phyloP scores from a whole-genome alignment of 2,329 filamentous ascomycete species.

The Aspergillus brasiliensis region DNA sequence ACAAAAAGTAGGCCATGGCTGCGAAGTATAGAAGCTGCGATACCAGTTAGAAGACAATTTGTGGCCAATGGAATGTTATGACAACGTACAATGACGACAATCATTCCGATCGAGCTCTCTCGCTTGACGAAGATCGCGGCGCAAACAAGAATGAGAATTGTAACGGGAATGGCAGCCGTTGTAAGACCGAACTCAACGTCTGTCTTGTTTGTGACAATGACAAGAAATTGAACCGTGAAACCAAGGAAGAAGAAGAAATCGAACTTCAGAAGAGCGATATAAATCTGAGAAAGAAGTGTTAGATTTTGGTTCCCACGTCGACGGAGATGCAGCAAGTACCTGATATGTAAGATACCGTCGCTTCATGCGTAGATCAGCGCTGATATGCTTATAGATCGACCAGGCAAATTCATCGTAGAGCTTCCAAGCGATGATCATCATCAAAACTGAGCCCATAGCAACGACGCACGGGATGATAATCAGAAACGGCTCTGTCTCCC shows the following conservation, averaged over 20 bases:
- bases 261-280: slow-evolving; percentile 96
- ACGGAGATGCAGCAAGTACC: slow-evolving; percentile 55
- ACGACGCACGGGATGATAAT: slow-evolving; percentile 85
- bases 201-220: slow-evolving; percentile 74
- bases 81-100: slow-evolving; percentile 66
- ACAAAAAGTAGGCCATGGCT: slow-evolving; percentile 91
- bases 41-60: slow-evolving; percentile 15
- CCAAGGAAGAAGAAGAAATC: slow-evolving; percentile 99
- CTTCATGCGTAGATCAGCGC: slow-evolving; percentile 95
- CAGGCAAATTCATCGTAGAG: slow-evolving; percentile 98
- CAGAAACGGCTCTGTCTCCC: slow-evolving; percentile 70
- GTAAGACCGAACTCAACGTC: slow-evolving; percentile 83
- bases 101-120: slow-evolving; percentile 79
- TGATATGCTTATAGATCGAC: slow-evolving; percentile 99
- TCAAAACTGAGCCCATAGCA: slow-evolving; percentile 69
- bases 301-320: not conserved
- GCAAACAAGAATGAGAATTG: slow-evolving; percentile 81
- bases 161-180: slow-evolving; percentile 85
- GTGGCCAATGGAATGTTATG: not conserved
- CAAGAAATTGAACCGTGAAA: slow-evolving; percentile 96
- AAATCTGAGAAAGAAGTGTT: slow-evolving; percentile 67
- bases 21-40: slow-evolving; percentile 75
- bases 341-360: slow-evolving; percentile 94
- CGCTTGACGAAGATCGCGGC: slow-evolving; percentile 83
- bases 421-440: slow-evolving; percentile 85